phyloP scores from a whole-genome alignment of 1,284 basidiomycete species.

The Apiotrichum akiyoshidainum region DNA sequence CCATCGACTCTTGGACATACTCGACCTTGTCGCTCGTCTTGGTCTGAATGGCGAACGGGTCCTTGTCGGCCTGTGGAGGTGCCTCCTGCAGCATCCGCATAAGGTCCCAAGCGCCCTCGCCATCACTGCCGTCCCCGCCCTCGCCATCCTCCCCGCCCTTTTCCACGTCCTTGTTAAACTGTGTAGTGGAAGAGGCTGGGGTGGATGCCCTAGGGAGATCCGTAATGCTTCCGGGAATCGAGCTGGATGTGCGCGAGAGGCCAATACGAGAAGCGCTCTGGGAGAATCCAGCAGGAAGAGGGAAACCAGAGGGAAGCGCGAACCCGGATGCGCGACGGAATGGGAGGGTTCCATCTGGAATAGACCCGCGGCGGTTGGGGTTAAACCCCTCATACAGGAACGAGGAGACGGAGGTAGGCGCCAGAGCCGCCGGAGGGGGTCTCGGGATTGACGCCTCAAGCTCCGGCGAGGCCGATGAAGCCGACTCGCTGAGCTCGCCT shows the following conservation, averaged over 20 bases:
- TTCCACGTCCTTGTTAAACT: constrained; percentile 9
- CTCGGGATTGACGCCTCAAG: background rate
- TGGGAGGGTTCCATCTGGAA: constrained; percentile 3
- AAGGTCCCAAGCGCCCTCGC: constrained; percentile 41
- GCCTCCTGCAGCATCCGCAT: constrained; percentile 35
- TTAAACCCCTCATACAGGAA: background rate
- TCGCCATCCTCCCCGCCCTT: constrained; percentile 14
- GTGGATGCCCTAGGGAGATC: background rate
- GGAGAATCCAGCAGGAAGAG: background rate
- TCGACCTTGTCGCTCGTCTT: constrained; percentile 34
- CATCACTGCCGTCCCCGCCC: constrained; percentile 33
- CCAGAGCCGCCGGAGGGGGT: background rate
- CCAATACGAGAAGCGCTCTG: background rate
- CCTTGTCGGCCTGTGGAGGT: constrained; percentile 19
- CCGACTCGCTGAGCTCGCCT: background rate
- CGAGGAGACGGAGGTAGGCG: background rate
- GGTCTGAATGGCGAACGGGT: constrained; percentile 24
- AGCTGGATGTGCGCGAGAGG: background rate
- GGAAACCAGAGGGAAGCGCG: background rate
- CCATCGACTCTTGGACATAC: constrained; percentile 48
- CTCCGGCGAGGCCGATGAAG: background rate
- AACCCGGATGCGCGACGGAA: background rate
- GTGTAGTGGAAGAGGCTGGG: background rate
- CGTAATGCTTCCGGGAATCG: background rate
- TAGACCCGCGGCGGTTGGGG: background rate